phyloP scores from a whole-genome alignment of 768 basidiomycete genomes.

The Pisolithus orientalis region DNA sequence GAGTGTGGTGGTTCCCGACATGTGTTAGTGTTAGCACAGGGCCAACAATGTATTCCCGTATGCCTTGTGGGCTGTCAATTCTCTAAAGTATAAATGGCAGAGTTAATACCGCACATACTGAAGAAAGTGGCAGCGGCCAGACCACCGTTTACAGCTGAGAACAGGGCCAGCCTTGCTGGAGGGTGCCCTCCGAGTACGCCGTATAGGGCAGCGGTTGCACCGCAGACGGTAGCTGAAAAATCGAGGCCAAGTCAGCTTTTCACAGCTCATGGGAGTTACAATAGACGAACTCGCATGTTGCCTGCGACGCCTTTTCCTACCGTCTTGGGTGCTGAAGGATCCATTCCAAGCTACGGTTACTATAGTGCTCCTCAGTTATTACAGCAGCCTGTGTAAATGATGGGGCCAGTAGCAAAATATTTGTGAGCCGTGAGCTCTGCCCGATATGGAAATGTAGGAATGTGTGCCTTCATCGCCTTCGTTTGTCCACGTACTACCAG shows the following conservation, averaged over 20 bases:
- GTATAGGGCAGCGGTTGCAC: slow-evolving; percentile 36
- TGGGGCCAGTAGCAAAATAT: no score
- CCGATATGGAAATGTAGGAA: no score
- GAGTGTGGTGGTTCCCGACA: slow-evolving; percentile 38
- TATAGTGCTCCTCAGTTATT: neutral
- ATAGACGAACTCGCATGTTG: slow-evolving; percentile 77
- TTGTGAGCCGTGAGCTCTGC: no score
- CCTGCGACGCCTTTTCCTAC: slow-evolving; percentile 51
- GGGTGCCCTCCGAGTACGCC: slow-evolving; percentile 44
- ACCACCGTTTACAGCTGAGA: slow-evolving; percentile 67
- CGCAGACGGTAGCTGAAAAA: slow-evolving; percentile 51
- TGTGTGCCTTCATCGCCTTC: no score
- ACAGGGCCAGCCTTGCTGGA: slow-evolving; percentile 42
- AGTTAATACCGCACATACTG: slow-evolving; percentile 39
- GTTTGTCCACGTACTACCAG: no score
- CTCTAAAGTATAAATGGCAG: neutral
- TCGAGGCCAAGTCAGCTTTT: slow-evolving; percentile 21
- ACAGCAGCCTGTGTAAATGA: neutral
- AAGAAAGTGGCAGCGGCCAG: slow-evolving; percentile 74
- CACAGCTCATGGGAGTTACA: slow-evolving; percentile 2
- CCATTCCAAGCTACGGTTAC: slow-evolving; percentile 10
- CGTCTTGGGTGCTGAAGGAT: slow-evolving; percentile 31
- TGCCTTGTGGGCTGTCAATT: slow-evolving; percentile 35
- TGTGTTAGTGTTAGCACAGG: slow-evolving; percentile 48
- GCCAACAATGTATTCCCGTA: slow-evolving; percentile 70